Evolutionary conservation across 192 early-diverging fungal species (phyloP), one percentile per base, ranked within the genome.

Genomic region (Dissophora globulifera): DNA sequence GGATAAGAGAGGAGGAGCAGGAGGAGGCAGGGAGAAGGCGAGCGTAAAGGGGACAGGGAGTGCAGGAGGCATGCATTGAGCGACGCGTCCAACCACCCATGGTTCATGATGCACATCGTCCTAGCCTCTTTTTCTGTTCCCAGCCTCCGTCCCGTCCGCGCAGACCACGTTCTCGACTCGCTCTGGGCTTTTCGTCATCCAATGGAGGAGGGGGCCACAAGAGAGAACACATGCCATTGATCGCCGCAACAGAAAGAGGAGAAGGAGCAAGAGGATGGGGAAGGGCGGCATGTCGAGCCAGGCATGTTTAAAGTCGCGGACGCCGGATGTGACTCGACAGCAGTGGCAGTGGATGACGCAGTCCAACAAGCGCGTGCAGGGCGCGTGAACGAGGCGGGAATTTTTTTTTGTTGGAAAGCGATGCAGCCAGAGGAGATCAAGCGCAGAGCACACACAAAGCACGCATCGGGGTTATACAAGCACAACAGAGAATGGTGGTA

Each of bases 371-470:
- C 49, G 49, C 49, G 49, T 50, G 49, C 1, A 3, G 25, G 25
- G 49, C 49, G 49, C 54, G 54, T 56, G 54, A 56, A 56, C 54
- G 40, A 56, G 26, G 40, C 33, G 54, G 38, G 38, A 42, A 26
- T 4, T 17, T 45, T 17, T n/a, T 45, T n/a, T 17, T 45, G 4
- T 45, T 9, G 43, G 15, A 45, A 45, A n/a, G 43, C 43, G 43
- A 45, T 45, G 43, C 43, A n/a, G n/a, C 17, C 43, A 54, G 3
- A 54, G 17, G 29, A 17, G 19, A 16, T 17, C 3, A 19, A 38
- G 15, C 23, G 11, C 19, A 38, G 19, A 54, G 11, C 54, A 38
- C 35, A 13, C 35, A 38, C 35, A 6, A 38, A 9, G 35, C 35
- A 38, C 35, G 13, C 35, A 38, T 38, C n/a, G 35, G 6, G 6